Conservation (phyloP, 1,139 yeast genomes). For the Hansenula sp. region DNA sequence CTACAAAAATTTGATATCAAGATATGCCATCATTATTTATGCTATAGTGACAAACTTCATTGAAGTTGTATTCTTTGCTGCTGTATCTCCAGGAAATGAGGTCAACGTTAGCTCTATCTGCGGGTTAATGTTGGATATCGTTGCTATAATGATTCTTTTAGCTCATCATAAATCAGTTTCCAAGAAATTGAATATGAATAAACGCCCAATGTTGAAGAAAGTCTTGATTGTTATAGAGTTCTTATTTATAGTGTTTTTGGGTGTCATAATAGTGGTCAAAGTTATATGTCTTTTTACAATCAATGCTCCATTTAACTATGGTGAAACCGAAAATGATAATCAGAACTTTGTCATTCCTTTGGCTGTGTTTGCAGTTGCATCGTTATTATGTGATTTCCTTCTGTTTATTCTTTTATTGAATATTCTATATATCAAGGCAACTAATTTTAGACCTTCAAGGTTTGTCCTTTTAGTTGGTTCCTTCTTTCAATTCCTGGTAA, state of each 20-base stretch:
- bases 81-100: background rate
- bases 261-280: background rate
- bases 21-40: background rate
- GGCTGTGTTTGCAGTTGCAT: background rate
- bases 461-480: constrained; percentile 1
- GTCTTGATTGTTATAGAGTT: too few species aligned
- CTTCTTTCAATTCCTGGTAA: background rate
- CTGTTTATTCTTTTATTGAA: background rate
- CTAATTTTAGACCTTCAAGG: constrained; percentile 1
- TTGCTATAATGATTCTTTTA: too few species aligned
- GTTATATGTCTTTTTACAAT: background rate
- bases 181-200: too few species aligned
- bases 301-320: background rate
- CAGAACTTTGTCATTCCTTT: background rate
- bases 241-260: too few species aligned
- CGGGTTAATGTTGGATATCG: background rate
- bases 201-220: too few species aligned
- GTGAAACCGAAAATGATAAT: background rate
- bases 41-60: background rate
- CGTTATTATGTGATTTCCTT: background rate
- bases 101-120: background rate
- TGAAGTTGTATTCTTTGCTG: background rate
- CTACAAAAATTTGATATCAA: background rate
- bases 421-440: background rate
- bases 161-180: too few species aligned